Base-by-base conservation (phyloP, 176 grass and related monocot genomes). In the Carex kokanica region DNA sequence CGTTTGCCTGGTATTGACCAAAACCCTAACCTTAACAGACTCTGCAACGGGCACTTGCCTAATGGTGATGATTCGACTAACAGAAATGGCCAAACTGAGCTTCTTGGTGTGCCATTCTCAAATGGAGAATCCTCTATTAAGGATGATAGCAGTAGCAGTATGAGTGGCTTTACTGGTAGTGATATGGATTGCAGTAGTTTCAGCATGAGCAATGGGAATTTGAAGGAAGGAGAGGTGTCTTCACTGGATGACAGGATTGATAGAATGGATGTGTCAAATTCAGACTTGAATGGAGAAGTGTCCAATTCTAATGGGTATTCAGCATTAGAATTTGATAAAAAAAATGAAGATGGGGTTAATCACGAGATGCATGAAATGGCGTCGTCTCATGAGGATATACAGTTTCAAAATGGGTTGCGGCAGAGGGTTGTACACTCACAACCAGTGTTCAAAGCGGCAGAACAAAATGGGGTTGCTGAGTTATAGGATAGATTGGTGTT, bases 41-140 rank as follows among this genome's bases (percentile, higher is more conserved):
- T 88, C 60, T 87, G 74, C 55, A 91, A 88, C 54, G 87, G 84
- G 43, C 40, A 78, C 71, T 56, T 85, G 52, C 79, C 67, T 60
- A 74, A 82, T 43, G 74, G 77, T 64, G 80, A 88, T 51, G 60
- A 5, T 68, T 82, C 15, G 20, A 51, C 17, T 3, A 24, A 45
- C 17, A n/a, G 60, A 27, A 82, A 67, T 65, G 21, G 60, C 3
- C 38, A 59, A 16, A 41, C 52, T 57, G 20, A 82, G 6, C 29
- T 55, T 78, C 61, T 40, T 38, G 53, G 34, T 15, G 2, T 52
- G 38, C 52, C 80, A 31, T 73, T 49, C 17, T 27, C 66, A 24
- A 71, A 63, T 82, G 49, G 60, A 67, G 78, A 82, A 43, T 86
- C 57, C 52, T 64, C 43, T 5, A 52, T 25, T 45, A 70, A 31